Percentiles rank a stretch among this genome's conserved stretches.
These are phyloP conservation scores for Aspergillus tamarii DNA, from an alignment of 2,329 filamentous ascomycete species.

Conservation along the genomic window DNA sequence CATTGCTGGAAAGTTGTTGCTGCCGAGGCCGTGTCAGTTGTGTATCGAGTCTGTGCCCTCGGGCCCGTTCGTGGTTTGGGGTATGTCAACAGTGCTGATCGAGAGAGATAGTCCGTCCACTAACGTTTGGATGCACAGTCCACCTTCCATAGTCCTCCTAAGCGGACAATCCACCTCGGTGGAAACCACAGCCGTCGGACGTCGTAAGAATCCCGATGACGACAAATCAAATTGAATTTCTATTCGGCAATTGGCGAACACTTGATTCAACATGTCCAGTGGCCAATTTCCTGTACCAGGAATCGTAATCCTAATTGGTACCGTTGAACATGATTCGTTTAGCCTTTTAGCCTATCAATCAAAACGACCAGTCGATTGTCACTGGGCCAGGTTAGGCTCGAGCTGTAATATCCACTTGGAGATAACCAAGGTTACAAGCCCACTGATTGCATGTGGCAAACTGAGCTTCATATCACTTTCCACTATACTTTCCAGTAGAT, in stretches of 20 bases:
- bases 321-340: not conserved
- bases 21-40: not conserved
- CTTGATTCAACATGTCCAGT: not conserved
- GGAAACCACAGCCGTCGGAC: not conserved
- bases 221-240: not conserved
- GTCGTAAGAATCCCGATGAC: not conserved
- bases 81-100: not conserved
- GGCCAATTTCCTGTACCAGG: not conserved
- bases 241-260: not conserved
- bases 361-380: not conserved
- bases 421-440: not conserved
- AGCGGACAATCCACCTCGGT: not conserved
- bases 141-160: not conserved
- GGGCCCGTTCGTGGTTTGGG: not conserved
- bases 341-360: not conserved
- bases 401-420: not conserved
- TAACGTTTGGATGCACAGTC: not conserved
- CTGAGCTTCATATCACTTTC: not conserved
- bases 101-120: not conserved
- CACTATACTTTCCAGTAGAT: not conserved
- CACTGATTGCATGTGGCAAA: not conserved
- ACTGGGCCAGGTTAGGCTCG: not conserved
- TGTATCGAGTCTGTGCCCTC: not conserved
- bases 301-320: not conserved
- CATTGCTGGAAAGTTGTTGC: slow-evolving; percentile 1